These are phyloP conservation scores for Pseudopithomyces maydicus DNA, from an alignment of 2,329 filamentous ascomycete genomes.

Conservation along the genomic window DNA sequence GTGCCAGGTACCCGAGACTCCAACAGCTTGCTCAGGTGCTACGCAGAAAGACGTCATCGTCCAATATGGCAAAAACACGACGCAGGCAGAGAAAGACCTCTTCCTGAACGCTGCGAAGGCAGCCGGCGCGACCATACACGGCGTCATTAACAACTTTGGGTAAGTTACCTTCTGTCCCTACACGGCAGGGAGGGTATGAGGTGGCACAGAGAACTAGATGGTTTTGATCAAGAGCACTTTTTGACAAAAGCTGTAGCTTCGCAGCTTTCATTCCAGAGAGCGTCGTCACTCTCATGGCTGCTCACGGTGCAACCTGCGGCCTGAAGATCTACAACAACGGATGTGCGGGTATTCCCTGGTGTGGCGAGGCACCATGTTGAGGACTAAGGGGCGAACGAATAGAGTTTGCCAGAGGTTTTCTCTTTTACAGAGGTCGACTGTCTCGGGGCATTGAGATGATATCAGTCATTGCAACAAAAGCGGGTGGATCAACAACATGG, in stretches of 20 bases:
- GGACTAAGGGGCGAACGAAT: not conserved
- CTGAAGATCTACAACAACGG: conserved; percentile 18
- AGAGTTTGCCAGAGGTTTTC: not conserved
- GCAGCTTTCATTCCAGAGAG: conserved; percentile 19
- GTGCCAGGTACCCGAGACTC: conserved; percentile 14
- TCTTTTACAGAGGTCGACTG: not conserved
- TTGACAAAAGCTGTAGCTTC: conserved; percentile 12
- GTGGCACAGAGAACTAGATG: not conserved
- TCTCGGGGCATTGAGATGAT: not conserved
- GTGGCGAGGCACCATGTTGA: conserved; percentile 27
- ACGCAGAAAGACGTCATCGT: conserved; percentile 23
- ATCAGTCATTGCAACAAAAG: too few species aligned
- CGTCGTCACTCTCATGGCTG: conserved; percentile 17
- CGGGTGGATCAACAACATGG: too few species aligned
- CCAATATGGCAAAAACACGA: conserved; percentile 9
- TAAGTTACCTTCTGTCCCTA: not conserved
- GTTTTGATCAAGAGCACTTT: not conserved
- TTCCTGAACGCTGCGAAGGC: conserved; percentile 16
- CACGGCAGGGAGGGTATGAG: too few species aligned
- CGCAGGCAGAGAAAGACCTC: conserved; percentile 7
- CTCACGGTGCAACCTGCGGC: conserved; percentile 11
- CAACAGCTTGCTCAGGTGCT: conserved; percentile 17
- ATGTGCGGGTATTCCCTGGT: conserved; percentile 25
- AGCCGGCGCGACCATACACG: conserved; percentile 13
- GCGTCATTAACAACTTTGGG: conserved; percentile 18